Base-by-base conservation (phyloP, 2,329 filamentous ascomycete genomes). In the Alternaria conjuncta region DNA sequence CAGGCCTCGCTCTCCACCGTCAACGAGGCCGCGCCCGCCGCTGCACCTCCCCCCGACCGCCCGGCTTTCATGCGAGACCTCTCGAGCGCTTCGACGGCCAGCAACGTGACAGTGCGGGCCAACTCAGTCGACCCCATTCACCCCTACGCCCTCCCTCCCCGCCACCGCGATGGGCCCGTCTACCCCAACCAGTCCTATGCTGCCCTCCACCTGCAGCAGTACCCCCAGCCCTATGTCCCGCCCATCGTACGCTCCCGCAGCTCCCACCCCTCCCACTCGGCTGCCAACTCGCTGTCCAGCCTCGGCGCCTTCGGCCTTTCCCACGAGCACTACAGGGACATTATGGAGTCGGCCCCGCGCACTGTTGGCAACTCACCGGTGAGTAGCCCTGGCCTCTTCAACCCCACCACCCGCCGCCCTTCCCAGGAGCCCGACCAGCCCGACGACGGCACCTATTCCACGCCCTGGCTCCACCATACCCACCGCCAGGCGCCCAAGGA, bases 161-260 rank as follows among this genome's bases (percentile, higher is more conserved):
- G 59, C 32, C 70, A 65, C 30, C 70, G 70, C 41, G 75, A 79
- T 69, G 76, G 79, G 26, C 81, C 80, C 20, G 71, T 78, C 61
- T 85, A 81, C 67, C 84, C 84, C 49, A 84, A 85, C 68, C 84
- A 86, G 74, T 81, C 83, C 18, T 84, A 84, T 71, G 80, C 83
- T 50, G 83, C 83, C 3, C 76, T 85, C 30, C 83, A 84, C 54
- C 76, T 75, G 55, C 84, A 85, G 71, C 82, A 84, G 60, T 80
- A 83, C 50, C 73, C 77, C n/a, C 71, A 73, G 15, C 62, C 71
- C 8, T 68, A 80, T 47, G 70, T 76, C 25, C 80, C 81, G 3
- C 75, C 79, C 54, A 73, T 81, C 12, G 67, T 76, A 6, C 79
- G 82, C 64, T 80, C 82, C 26, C 75, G 79, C 49, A 82, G 78